These are phyloP conservation scores for Acacia pycnantha DNA, from an alignment of 331 rosid species.

Conservation along the genomic window DNA sequence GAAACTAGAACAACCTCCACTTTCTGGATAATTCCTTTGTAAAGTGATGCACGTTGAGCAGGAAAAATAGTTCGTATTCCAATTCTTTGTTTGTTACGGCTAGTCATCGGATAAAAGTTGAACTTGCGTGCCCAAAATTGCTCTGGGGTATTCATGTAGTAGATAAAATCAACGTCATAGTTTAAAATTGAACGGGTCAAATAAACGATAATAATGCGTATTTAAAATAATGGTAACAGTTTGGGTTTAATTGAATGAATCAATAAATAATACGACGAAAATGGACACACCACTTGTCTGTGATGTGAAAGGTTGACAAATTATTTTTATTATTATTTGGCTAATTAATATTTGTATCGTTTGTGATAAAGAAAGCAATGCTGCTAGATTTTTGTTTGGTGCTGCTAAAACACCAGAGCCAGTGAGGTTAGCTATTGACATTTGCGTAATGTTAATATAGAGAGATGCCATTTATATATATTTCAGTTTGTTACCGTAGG, in stretches of 20 bases:
- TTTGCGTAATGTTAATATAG: background rate
- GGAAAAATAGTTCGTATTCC: background rate
- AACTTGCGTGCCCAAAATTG: background rate
- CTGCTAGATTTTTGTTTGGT: background rate
- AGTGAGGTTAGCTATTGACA: background rate
- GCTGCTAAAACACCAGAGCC: background rate
- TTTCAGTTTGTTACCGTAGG: background rate
- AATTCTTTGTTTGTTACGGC: background rate
- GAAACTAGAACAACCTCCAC: background rate
- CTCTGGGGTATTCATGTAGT: background rate
- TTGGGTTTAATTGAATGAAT: background rate
- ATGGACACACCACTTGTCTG: background rate
- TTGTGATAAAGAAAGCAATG: background rate
- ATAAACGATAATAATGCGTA: background rate
- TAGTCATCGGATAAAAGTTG: background rate
- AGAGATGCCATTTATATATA: background rate
- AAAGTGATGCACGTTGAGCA: background rate
- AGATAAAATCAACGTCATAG: background rate
- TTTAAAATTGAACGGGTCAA: background rate
- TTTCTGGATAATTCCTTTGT: background rate
- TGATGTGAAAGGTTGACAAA: background rate
- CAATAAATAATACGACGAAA: constrained; percentile 1
- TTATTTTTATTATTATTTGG: background rate
- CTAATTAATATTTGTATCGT: background rate
- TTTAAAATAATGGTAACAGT: background rate